These are phyloP conservation scores for Pythium catenulatum DNA, from an alignment of 352 stramenopile genomes.

Conservation along the genomic window DNA sequence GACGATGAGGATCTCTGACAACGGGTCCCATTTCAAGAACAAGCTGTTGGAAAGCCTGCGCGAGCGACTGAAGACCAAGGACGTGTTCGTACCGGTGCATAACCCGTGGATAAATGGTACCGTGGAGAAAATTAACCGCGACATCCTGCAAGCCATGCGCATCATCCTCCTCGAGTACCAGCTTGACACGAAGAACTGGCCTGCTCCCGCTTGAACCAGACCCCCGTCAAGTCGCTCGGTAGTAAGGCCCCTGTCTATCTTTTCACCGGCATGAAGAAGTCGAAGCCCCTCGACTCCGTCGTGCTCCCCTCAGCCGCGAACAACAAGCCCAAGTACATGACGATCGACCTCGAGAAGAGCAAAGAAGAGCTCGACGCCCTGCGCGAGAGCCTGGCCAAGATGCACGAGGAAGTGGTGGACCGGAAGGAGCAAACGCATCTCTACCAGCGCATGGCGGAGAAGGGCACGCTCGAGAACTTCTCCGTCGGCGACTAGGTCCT, in stretches of 20 bases:
- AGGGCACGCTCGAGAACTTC: slow-evolving; percentile 4
- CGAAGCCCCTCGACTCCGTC: slow-evolving; percentile 2
- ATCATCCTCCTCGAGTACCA: slow-evolving; percentile 41
- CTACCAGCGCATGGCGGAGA: slow-evolving; percentile 6
- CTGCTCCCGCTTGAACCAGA: slow-evolving; percentile 50
- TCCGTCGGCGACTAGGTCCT: slow-evolving; percentile 51
- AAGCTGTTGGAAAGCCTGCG: slow-evolving; percentile 6
- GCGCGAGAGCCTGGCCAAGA: background rate
- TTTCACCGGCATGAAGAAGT: slow-evolving; percentile 36
- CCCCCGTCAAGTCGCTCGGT: slow-evolving; percentile 25
- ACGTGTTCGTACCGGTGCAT: slow-evolving; percentile 32
- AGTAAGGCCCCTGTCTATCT: slow-evolving; percentile 40
- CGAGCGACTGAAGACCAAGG: background rate
- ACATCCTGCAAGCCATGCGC: slow-evolving; percentile 45
- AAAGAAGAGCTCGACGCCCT: slow-evolving; percentile 9
- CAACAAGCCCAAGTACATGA: slow-evolving; percentile 9
- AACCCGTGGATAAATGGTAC: slow-evolving; percentile 47
- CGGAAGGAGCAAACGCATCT: slow-evolving; percentile 13
- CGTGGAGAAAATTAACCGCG: slow-evolving; percentile 41
- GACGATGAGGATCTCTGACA: slow-evolving; percentile 1
- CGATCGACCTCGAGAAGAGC: background rate
- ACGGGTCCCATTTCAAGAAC: slow-evolving; percentile 45
- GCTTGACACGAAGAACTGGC: slow-evolving; percentile 34
- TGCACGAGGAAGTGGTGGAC: slow-evolving; percentile 15
- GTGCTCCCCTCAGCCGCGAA: background rate